Evolutionary conservation across 2,329 filamentous ascomycete species (phyloP), one percentile per base, ranked within the genome.

Genomic region (Claviceps sp.): DNA sequence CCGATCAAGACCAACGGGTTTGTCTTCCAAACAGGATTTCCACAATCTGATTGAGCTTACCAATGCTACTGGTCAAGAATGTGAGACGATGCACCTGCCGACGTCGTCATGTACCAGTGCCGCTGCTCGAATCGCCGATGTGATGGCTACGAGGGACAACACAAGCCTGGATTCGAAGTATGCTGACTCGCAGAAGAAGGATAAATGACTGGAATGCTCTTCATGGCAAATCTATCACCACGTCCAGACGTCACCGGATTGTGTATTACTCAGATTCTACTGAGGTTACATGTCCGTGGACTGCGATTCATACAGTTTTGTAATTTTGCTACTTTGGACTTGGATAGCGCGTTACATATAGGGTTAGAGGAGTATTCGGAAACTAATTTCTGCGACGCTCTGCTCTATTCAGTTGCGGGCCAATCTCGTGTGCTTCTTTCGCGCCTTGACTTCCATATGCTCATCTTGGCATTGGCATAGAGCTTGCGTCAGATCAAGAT

Each of bases 41-140:
- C 73, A 77, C 4, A 85, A 88, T 65, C 66, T 88, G 42, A 89
- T 89, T 61, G 85, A 89, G 63, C 71, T 89, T 55, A 75, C 80
- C 20, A 82, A 87, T 60, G 72, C 77, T 22, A 71, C 72, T 22
- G 77, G 75, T 60, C 77, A 81, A 50, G 78, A 81, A 55, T 76
- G 74, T 44, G 65, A 63, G 37, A 8, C 20, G 26, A 7, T 60
- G 24, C 61, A 61, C 46, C 54, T 69, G 48, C 56, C 65, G 49
- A 67, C 64, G 53, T 58, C 66, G 45, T 57, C 62, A 11, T 56
- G 54, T 48, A 65, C 67, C 8, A 71, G 67, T 2, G 66, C 67
- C 24, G 65, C 70, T 34, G 68, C 64, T 30, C 67, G 37, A 30
- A 11, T 14, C 16, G 47, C 70, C 7, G 66, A 66, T 2, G 67